Base-by-base conservation (phyloP, 352 stramenopile species). In the Bremia lactucae region DNA sequence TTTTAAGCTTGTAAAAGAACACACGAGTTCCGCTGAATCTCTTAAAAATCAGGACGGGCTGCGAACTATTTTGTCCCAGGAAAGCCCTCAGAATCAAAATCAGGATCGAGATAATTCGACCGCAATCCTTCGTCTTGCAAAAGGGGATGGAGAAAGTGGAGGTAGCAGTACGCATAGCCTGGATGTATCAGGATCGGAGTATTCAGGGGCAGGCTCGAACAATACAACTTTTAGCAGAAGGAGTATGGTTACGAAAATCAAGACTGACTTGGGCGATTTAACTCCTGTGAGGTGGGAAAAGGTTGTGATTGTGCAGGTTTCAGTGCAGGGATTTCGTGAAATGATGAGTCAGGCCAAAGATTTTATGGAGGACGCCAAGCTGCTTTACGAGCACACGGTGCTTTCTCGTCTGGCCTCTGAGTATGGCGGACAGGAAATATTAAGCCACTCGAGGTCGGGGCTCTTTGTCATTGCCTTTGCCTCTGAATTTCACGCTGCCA, bases 381-480 rank as follows among this genome's bases (percentile, higher is more conserved):
- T 87, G 24, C 52, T 92, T 31, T 92, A 92, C 38, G 80, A 90
- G 39, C 80, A 92, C 57, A 92, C 79, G 23, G 79, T 92, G 38
- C 59, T 88, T 4, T 90, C 77, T 36, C 63, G 80, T n/a, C 52
- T 92, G 10, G 65, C 74, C 39, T 86, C 74, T 6, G 80, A 92
- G 46, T 92, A 92, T 47, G 73, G 72, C 18, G 80, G 80, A 6
- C 68, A 89, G 42, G 80, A 92, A 52, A 73, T 90, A 38, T 33
- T 87, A 18, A 86, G 75, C 48, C 79, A 87, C 38, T 68, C 77
- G 31, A 47, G 73, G 7, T 84, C 73, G 9, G 80, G 77, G 0
- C 65, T 90, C 1, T 92, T 90, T 47, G 70, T 89, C 25, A 86
- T 92, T 51, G 77, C 74, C 0, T 92, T 92, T 36, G 59, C 71